Percentiles rank a stretch among this genome's conserved stretches.
These are phyloP conservation scores for Calocybe gambosa DNA, from an alignment of 1,284 basidiomycete genomes.

Conservation along the genomic window DNA sequence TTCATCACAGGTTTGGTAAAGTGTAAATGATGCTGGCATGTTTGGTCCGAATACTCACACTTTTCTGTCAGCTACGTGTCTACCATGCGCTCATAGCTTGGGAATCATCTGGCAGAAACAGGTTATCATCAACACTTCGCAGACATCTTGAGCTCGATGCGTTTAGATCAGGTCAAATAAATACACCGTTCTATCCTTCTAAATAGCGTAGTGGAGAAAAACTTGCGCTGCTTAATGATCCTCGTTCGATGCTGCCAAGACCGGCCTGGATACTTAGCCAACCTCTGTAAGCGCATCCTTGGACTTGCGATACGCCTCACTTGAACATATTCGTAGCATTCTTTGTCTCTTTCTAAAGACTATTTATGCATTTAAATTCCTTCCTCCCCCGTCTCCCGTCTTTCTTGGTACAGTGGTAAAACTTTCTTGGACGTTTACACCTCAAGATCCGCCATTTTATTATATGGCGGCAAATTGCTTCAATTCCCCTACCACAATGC, in stretches of 20 bases:
- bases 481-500: constrained; percentile 3
- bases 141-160: too few species aligned
- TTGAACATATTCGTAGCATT: neutral
- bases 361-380: neutral
- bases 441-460: neutral
- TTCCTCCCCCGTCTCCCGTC: neutral
- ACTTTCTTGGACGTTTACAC: neutral
- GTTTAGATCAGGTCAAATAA: neutral
- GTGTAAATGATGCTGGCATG: too few species aligned
- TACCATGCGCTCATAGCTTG: too few species aligned
- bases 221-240: neutral
- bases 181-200: neutral
- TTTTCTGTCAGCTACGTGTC: too few species aligned
- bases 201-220: neutral
- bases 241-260: neutral
- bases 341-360: neutral
- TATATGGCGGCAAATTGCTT: neutral
- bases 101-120: too few species aligned
- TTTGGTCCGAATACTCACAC: too few species aligned
- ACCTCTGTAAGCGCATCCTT: neutral
- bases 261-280: neutral
- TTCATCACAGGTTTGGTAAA: too few species aligned
- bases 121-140: too few species aligned
- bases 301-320: neutral
- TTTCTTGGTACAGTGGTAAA: neutral